These are phyloP conservation scores for Myriosclerotinia duriaeana DNA, from an alignment of 2,329 filamentous ascomycete genomes.

Conservation along the genomic window DNA sequence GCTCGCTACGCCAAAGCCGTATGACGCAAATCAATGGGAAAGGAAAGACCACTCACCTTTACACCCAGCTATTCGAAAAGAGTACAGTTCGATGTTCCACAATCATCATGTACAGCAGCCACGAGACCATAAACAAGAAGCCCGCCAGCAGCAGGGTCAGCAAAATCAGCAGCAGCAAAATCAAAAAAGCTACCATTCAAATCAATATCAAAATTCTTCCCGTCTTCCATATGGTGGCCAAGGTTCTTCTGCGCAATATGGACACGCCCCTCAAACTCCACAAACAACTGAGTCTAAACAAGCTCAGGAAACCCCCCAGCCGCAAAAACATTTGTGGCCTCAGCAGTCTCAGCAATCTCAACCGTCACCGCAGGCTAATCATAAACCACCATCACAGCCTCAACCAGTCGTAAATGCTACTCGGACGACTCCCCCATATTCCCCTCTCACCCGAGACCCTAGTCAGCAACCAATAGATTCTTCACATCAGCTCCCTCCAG, in stretches of 20 bases:
- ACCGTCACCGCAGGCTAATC: neutral
- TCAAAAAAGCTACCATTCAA: neutral
- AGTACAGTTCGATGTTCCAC: conserved; percentile 36
- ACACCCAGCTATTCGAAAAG: conserved; percentile 45
- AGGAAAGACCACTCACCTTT: conserved; percentile 35
- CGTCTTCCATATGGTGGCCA: neutral
- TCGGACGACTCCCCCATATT: conserved; percentile 21
- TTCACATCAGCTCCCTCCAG: conserved; percentile 7
- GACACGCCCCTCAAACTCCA: neutral
- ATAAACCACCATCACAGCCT: neutral
- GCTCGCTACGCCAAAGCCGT: conserved; percentile 21
- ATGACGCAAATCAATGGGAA: conserved; percentile 29
- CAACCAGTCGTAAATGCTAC: conserved; percentile 7
- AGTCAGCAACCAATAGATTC: conserved; percentile 16
- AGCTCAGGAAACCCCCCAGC: neutral
- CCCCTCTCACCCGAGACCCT: conserved; percentile 11
- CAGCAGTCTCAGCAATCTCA: conserved; percentile 1
- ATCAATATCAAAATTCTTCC: conserved; percentile 7
- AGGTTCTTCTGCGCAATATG: conserved; percentile 2
- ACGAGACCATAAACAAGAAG: conserved; percentile 11
- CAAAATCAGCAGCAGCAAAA: conserved; percentile 1
- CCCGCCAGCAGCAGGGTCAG: neutral
- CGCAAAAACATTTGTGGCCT: neutral
- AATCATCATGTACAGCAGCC: conserved; percentile 26
- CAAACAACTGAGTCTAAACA: conserved; percentile 1